Evolutionary conservation across 2,329 filamentous ascomycete genomes (phyloP), one percentile per base, ranked within the genome.

Genomic region (Phyllosticta citribraziliensis): DNA sequence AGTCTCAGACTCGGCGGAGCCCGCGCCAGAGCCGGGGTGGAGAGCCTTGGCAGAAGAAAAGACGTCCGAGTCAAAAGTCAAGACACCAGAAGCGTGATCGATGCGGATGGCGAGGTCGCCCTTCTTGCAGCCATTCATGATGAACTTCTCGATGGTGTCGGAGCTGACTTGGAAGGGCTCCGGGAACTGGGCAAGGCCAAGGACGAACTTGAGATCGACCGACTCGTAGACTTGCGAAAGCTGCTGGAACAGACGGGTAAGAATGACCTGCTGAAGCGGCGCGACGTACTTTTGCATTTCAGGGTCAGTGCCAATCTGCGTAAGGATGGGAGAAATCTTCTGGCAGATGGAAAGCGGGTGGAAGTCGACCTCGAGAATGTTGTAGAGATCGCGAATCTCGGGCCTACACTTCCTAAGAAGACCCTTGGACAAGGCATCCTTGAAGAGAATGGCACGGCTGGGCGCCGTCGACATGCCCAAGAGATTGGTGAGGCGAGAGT

Each of bases 41-140:
- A 91, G 84, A 66, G 93, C 90, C 81, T 96, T 97, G 71, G 92
- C 87, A 17, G 94, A 97, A 40, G 94, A 96, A 82, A 99, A 97
- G 66, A 99, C 91, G 74, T 99, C 94, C 60, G 91, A 95, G 75
- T 99, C 94, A 69, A 99, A 99, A 74, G 91, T 97, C 63, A 99
- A 84, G 56, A 97, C 89, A 63, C 94, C 91, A 59, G 92, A 93
- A 64, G 91, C 91, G 73, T 99, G 94, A 73, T 97, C 90, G 77
- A 97, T 91, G 64, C 94, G 91, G 69, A 99, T 95, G 59, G 94
- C 89, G 54, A 99, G 83, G 70, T 99, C 94, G 62, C 94, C 94
- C 84, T 99, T 99, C 86, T 99, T 99, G 84, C 96, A 97, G 65
- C 94, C 94, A 76, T 99, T 99, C 94, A 99, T 99, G 82, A 99